Conservation (phyloP, 306 rosid species). For the Pyrus bretschneideri region DNA sequence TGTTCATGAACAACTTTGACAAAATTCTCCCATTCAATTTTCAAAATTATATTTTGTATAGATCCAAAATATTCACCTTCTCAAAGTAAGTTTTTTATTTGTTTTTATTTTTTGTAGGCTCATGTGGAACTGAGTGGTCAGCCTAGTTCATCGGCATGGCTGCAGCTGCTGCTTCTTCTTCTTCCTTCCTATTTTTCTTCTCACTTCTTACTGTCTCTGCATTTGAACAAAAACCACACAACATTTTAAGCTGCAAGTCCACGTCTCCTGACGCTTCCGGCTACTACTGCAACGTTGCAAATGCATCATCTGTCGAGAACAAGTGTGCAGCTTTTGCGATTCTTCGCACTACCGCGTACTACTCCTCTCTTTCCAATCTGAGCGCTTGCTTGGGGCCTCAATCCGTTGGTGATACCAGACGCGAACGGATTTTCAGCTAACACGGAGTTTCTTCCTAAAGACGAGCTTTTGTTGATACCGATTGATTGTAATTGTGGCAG, state of each 20-base stretch:
- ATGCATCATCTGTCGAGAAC: slow-evolving; percentile 13
- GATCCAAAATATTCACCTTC: slow-evolving; percentile 58
- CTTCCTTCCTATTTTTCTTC: slow-evolving; percentile 36
- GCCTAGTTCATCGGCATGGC: slow-evolving; percentile 21
- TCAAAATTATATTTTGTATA: slow-evolving; percentile 28
- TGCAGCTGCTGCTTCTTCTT: slow-evolving; percentile 27
- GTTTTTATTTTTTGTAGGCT: slow-evolving; percentile 14
- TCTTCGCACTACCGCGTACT: slow-evolving; percentile 52
- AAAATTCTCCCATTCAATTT: slow-evolving; percentile 22
- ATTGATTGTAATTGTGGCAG: slow-evolving; percentile 74
- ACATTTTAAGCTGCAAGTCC: slow-evolving; percentile 38
- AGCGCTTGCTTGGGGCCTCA: slow-evolving; percentile 65
- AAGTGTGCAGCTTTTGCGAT: slow-evolving; percentile 65
- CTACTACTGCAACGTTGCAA: slow-evolving; percentile 39
- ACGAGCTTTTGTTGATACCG: slow-evolving; percentile 66
- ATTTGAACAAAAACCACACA: slow-evolving; percentile 33
- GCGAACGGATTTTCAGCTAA: slow-evolving; percentile 63
- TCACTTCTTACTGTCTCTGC: slow-evolving; percentile 34
- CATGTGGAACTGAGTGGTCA: slow-evolving; percentile 27
- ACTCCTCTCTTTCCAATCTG: slow-evolving; percentile 66
- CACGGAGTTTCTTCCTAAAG: slow-evolving; percentile 45
- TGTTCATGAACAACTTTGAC: slow-evolving; percentile 30
- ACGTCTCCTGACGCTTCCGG: slow-evolving; percentile 40
- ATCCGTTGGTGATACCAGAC: slow-evolving; percentile 37
- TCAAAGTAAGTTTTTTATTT: slow-evolving; percentile 22